Percentiles rank a stretch among this genome's conserved stretches.
Evolutionary conservation across 129 eudicot genomes (phyloP).

Genomic region (Lactuca sativa): DNA sequence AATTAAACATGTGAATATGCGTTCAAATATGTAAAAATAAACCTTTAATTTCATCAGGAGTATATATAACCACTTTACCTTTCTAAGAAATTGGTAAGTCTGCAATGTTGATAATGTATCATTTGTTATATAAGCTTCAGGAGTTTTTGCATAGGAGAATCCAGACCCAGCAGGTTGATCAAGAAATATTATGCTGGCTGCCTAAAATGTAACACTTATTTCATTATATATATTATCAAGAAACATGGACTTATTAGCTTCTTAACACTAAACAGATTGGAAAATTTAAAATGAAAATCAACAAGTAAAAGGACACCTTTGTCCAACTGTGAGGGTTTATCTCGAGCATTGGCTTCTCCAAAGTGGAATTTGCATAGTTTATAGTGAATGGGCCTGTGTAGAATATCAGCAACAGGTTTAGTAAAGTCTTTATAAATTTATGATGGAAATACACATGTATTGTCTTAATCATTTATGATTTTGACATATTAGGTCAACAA

Average conservation of each 20-base stretch:
- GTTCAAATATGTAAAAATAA: neutral
- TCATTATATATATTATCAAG: neutral
- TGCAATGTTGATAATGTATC: conserved; percentile 1
- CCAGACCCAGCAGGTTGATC: neutral
- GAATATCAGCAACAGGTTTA: too few relatives aligned
- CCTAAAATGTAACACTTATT: neutral
- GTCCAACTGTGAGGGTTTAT: neutral
- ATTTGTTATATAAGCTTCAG: neutral
- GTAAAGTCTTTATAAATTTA: neutral
- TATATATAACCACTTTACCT: neutral
- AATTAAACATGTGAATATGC: neutral
- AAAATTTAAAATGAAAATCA: neutral
- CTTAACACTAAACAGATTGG: neutral
- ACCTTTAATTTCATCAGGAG: neutral
- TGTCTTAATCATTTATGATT: too few relatives aligned
- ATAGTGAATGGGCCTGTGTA: neutral
- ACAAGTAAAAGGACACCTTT: neutral
- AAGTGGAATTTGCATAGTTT: neutral
- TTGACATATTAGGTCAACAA: neutral
- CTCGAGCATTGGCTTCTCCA: neutral
- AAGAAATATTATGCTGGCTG: neutral
- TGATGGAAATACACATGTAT: neutral
- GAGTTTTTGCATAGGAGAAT: neutral
- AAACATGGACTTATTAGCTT: neutral
- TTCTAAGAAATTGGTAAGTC: conserved; percentile 19